These are phyloP conservation scores for Chloromonas sp. DNA, from an alignment of 163 green algal species.

Conservation along the genomic window DNA sequence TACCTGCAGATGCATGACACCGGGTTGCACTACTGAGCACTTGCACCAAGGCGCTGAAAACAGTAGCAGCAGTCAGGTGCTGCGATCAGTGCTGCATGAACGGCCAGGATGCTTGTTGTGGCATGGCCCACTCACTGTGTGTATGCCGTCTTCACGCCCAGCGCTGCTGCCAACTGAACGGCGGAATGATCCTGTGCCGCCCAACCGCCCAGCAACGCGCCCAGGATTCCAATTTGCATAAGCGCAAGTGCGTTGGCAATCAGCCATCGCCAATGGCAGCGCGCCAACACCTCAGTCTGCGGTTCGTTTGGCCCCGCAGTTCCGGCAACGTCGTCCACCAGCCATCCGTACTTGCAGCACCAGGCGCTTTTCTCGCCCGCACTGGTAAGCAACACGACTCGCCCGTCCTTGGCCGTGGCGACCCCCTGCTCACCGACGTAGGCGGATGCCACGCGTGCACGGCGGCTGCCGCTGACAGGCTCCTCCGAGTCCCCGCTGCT, in stretches of 20 bases:
- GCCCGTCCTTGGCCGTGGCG: not conserved
- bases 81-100: not conserved
- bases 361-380: not conserved
- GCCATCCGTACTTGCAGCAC: conserved; percentile 9
- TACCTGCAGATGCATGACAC: not conserved
- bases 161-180: not conserved
- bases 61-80: not conserved
- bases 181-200: conserved; percentile 2
- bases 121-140: not conserved
- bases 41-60: not conserved
- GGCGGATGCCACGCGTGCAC: not conserved
- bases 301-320: not conserved
- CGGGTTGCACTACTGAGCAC: not conserved
- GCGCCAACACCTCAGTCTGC: not conserved
- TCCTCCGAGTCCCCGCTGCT: not conserved
- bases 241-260: conserved; percentile 7
- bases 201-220: not conserved
- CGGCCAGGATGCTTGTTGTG: not conserved
- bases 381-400: not conserved
- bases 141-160: conserved; percentile 1
- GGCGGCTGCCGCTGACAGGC: not conserved
- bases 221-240: not conserved
- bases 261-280: not conserved
- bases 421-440: not conserved
- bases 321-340: conserved; percentile 12